These are phyloP conservation scores for Telfairia occidentalis DNA, from an alignment of 331 rosid genomes.

Conservation along the genomic window DNA sequence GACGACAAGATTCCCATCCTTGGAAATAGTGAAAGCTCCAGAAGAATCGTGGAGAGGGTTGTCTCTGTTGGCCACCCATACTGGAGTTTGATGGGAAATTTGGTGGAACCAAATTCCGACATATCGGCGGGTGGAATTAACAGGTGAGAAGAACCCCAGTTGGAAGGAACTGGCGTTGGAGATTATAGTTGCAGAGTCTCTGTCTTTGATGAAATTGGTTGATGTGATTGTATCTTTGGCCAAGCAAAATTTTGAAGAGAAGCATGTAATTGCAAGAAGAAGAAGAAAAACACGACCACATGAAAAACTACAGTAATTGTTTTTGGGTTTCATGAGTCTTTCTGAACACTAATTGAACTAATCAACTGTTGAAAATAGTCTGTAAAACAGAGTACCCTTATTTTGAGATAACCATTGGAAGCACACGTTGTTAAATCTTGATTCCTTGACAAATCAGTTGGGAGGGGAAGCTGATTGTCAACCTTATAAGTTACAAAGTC, in stretches of 20 bases:
- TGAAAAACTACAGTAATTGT: background rate
- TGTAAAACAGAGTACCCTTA: background rate
- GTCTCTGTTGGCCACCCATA: constrained; percentile 23
- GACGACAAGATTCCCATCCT: constrained; percentile 23
- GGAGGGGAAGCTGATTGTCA: too few species aligned
- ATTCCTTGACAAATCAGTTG: too few species aligned
- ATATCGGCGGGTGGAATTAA: constrained; percentile 9
- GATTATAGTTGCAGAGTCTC: background rate
- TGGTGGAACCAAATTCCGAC: constrained; percentile 11
- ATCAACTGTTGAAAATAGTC: background rate
- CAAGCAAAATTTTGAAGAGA: background rate
- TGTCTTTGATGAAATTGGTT: background rate
- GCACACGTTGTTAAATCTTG: too few species aligned
- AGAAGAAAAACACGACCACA: background rate
- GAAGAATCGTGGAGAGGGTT: constrained; percentile 20
- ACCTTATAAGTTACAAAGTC: too few species aligned
- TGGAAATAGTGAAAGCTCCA: constrained; percentile 22
- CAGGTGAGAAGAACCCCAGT: background rate
- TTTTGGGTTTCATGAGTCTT: background rate
- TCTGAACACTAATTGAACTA: background rate
- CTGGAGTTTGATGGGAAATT: background rate
- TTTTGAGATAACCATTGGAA: too few species aligned
- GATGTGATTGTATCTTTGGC: background rate
- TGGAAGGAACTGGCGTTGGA: background rate
- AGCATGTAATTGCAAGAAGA: background rate